Evolutionary conservation across 768 basidiomycete species (phyloP), one percentile per base, ranked within the genome.

Genomic region (Tylopilus sp.): DNA sequence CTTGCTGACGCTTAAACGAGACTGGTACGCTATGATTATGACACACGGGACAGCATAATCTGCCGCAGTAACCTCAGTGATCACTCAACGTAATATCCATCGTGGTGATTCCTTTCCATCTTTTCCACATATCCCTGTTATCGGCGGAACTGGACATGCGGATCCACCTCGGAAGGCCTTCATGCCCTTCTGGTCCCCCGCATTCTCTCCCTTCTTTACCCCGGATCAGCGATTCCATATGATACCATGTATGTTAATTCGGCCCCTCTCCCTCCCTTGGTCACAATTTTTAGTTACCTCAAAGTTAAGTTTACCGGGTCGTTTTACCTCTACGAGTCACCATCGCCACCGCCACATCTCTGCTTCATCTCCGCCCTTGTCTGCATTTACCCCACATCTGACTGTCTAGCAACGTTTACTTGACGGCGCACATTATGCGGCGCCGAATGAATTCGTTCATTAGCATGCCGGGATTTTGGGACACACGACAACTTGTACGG

Each of bases 311-410:
- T 31, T 13, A 21, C 35, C 21, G 1, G 4, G 48, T 23, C 45
- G 36, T n/a, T 26, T 40, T 57, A 57, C 48, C 44, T 51, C 55
- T 10, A 28, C 28, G n/a, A 28, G 28, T 28, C 28, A 28, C 28
- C 47, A 35, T 35, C 26, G 9, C 35, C 47, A 55, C 26, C 23
- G 22, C 48, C 47, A 38, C 45, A 18, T 35, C 40, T 28, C 58
- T 31, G 22, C 20, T 39, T 22, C 38, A 39, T 46, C 38, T 25
- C 47, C 42, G 17, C 23, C 39, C 23, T 33, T 11, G 15, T 26
- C 15, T 17, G 35, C 35, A 17, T 46, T 28, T 48, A 43, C 41
- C 44, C 38, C 38, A 18, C 41, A 26, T 20, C 13, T 31, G 42
- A 31, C 18, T 11, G 13, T 4, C 31, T 30, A 25, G 20, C 21